Percentiles rank a stretch among this genome's conserved stretches.
Evolutionary conservation across 208 protist genomes (phyloP).

Genomic region (Acanthamoeba pearcei): DNA sequence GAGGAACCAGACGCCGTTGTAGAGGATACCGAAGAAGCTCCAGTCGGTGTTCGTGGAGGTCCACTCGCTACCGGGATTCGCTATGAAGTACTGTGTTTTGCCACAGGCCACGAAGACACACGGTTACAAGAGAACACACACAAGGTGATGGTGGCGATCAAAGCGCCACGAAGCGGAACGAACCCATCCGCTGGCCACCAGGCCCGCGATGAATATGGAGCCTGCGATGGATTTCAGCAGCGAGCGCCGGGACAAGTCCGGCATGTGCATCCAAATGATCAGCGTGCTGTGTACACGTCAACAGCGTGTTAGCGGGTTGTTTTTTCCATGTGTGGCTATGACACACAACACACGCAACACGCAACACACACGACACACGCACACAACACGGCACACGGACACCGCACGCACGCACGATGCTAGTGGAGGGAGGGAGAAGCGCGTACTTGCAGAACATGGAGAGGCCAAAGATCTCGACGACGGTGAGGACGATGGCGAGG

Average conservation of each 20-base stretch:
- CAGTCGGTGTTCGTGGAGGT: background rate
- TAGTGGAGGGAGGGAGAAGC: background rate
- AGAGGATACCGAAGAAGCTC: conserved; percentile 13
- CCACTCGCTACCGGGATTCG: background rate
- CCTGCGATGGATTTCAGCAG: background rate
- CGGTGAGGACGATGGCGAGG: background rate
- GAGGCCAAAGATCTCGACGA: conserved; percentile 18
- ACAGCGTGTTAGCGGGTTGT: background rate
- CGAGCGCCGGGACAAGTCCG: background rate
- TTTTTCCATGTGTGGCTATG: background rate
- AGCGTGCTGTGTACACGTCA: background rate
- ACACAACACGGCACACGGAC: no score
- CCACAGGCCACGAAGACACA: background rate
- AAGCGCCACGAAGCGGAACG: background rate
- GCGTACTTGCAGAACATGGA: conserved; percentile 43
- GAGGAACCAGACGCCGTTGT: background rate
- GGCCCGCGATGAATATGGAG: background rate
- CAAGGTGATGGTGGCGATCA: background rate
- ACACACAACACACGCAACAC: no score
- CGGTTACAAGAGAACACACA: background rate
- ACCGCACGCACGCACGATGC: background rate
- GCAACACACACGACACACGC: no score
- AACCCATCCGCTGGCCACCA: background rate
- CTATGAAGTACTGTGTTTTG: background rate
- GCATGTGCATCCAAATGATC: conserved; percentile 19